Conservation (phyloP, 331 rosid species). For the Stylosanthes scabra region DNA sequence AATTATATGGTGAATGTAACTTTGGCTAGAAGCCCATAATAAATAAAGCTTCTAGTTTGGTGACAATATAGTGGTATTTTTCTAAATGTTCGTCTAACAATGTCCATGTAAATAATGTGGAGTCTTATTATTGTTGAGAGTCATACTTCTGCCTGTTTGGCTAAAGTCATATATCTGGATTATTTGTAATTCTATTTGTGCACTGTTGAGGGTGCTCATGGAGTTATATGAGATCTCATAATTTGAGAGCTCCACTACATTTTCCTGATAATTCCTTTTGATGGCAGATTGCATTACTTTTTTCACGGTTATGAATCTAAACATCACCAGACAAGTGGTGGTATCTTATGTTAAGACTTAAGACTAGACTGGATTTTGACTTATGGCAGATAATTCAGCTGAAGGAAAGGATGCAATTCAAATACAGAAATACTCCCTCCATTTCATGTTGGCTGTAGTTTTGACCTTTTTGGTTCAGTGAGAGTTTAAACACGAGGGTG, state of each 20-base stretch:
- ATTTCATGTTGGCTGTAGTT: no score
- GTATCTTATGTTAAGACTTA: background rate
- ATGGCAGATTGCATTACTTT: background rate
- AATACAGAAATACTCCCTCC: no score
- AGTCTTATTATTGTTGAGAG: constrained; percentile 15
- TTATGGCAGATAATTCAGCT: background rate
- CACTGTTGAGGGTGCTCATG: constrained; percentile 18
- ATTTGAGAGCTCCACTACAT: background rate
- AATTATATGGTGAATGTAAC: background rate
- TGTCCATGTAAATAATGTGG: constrained; percentile 33
- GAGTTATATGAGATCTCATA: constrained; percentile 14
- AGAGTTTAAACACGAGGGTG: background rate
- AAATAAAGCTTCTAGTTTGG: constrained; percentile 16
- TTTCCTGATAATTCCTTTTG: background rate
- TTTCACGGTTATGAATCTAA: background rate
- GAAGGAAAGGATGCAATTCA: background rate
- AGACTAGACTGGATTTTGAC: background rate
- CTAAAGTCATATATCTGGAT: constrained; percentile 21
- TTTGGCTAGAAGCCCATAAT: constrained; percentile 33
- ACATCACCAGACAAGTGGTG: background rate
- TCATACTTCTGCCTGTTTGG: constrained; percentile 6
- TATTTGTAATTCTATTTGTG: background rate
- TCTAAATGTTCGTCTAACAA: background rate
- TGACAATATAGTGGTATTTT: constrained; percentile 12
- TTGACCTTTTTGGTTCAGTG: no score